Evolutionary conservation across 2,329 filamentous ascomycete species (phyloP).

Genomic region (Sphaerulina musiva): DNA sequence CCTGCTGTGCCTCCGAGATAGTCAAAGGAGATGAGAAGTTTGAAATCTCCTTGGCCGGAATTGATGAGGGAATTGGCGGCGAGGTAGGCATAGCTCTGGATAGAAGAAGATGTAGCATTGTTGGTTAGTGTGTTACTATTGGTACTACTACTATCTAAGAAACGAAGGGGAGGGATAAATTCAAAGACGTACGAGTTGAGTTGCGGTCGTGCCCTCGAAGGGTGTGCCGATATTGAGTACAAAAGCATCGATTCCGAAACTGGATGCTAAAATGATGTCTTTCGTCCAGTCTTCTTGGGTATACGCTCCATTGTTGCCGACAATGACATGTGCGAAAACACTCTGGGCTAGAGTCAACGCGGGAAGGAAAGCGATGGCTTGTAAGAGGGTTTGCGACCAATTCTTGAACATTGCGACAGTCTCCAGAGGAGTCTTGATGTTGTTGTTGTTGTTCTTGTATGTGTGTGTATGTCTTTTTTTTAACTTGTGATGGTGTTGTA

Average conservation of each 20-base stretch:
- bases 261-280: constrained; percentile 14
- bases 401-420: constrained; percentile 1
- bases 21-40: constrained; percentile 52
- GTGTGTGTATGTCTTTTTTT: too few relatives aligned
- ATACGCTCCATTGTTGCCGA: constrained; percentile 13
- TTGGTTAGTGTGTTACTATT: too few relatives aligned
- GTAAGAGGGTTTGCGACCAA: not conserved
- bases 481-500: too few relatives aligned
- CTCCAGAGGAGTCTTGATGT: not conserved
- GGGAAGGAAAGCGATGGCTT: constrained; percentile 5
- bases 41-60: constrained; percentile 36
- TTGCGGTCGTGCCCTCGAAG: constrained; percentile 29
- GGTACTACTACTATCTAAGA: too few relatives aligned
- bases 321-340: constrained; percentile 17
- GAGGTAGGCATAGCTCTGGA: constrained; percentile 40
- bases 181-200: constrained; percentile 10
- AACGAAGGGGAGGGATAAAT: too few relatives aligned
- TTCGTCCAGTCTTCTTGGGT: constrained; percentile 6
- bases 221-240: constrained; percentile 44
- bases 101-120: not conserved
- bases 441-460: too few relatives aligned
- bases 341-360: constrained; percentile 8
- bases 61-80: constrained; percentile 11
- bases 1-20: constrained; percentile 43
- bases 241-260: constrained; percentile 42